Evolutionary conservation across 306 rosid species (phyloP), one percentile per base, ranked within the genome.

Genomic region (Corylus avellana): DNA sequence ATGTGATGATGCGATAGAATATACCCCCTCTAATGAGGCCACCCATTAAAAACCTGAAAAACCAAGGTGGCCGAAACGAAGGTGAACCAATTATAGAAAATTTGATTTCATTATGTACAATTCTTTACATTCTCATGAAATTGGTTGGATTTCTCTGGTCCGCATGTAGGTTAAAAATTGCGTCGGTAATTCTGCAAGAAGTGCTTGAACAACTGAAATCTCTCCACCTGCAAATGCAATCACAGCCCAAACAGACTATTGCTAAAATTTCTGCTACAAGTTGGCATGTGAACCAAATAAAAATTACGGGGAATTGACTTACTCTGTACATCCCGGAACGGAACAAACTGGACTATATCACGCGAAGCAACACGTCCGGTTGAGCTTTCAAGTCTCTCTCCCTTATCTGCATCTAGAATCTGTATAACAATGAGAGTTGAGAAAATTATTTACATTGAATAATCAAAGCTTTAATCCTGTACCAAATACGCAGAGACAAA

Each of bases 281-380:
- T 78, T 35, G 14, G 61, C 51, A 17, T 69, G 72, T n/a, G 27
- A 68, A 68, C 72, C 57, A 70, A 64, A 70, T 42, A 4, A 14
- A 12, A 14, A 42, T 13, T 13, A 10, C 1, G 6, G 57, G 12
- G 22, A 75, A 5, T 39, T 39, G 50, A 67, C 98, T 78, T 80
- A 96, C 99, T 90, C 82, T 93, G 98, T 79, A 91, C 93, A 72
- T 96, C 97, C 58, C 96, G 94, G 79, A 93, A 89, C 67, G 98
- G 96, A 87, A 96, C 92, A 77, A 96, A 96, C 83, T 96, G 99
- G 73, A 96, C 99, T 63, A 96, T 93, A 85, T 96, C 98, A 71
- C 99, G 96, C 1, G 99, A 91, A 70, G 99, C 97, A 75, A 96
- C 90, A 18, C 93, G 96, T 7, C 98, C 98, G 1, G 91, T 79